Percentiles rank a stretch among this genome's conserved stretches.
These are phyloP conservation scores for Gonium pectorale DNA, from an alignment of 139 green algal genomes.

Conservation along the genomic window DNA sequence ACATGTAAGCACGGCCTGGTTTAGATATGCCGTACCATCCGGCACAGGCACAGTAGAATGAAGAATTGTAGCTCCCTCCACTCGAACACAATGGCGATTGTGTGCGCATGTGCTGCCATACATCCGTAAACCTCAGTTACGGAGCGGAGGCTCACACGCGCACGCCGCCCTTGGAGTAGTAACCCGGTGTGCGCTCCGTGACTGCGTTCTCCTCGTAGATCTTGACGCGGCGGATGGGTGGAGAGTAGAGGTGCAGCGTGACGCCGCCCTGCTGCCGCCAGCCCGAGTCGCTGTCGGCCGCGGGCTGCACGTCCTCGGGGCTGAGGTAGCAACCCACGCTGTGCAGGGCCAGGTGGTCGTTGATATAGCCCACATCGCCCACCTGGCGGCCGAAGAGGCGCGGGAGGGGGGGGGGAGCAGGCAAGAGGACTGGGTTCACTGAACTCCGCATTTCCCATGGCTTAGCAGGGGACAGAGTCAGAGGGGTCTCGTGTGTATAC, in stretches of 20 bases:
- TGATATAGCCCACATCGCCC: slow-evolving; percentile 58
- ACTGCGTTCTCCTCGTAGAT: slow-evolving; percentile 54
- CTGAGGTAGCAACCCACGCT: slow-evolving; percentile 34
- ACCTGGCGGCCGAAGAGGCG: neutral
- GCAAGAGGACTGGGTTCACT: too few relatives aligned
- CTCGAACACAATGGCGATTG: too few relatives aligned
- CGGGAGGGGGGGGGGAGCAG: too few relatives aligned
- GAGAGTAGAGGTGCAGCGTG: slow-evolving; percentile 59
- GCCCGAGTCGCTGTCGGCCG: neutral
- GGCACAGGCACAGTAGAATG: too few relatives aligned
- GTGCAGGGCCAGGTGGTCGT: slow-evolving; percentile 58
- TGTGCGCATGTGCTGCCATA: too few relatives aligned
- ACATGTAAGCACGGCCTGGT: too few relatives aligned
- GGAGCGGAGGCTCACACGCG: neutral
- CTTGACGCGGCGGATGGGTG: slow-evolving; percentile 56
- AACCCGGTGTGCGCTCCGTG: slow-evolving; percentile 45
- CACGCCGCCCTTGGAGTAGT: slow-evolving; percentile 18
- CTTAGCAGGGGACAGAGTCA: too few relatives aligned
- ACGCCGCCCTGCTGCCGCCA: slow-evolving; percentile 44
- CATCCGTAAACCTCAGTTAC: too few relatives aligned
- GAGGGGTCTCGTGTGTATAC: too few relatives aligned
- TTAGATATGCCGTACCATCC: too few relatives aligned
- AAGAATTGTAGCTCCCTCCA: too few relatives aligned
- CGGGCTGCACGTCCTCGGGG: neutral
- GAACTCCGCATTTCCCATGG: too few relatives aligned